Conservation (phyloP, 768 basidiomycete genomes). For the Leccinellum albellum region DNA sequence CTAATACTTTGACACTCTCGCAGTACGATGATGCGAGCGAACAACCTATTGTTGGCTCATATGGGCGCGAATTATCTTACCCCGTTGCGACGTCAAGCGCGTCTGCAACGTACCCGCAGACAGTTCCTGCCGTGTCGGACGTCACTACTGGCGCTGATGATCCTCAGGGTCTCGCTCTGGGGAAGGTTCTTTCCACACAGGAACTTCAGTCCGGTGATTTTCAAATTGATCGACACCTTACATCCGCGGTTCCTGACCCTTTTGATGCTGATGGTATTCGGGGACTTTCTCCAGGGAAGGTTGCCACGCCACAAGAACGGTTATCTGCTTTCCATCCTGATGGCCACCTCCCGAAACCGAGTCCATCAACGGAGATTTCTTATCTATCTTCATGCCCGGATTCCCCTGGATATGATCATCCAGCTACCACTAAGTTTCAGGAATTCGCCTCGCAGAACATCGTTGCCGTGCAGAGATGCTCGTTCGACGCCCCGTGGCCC, state of each 20-base stretch:
- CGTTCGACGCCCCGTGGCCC: background rate
- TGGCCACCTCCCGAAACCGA: background rate
- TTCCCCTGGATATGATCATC: background rate
- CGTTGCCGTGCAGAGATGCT: background rate
- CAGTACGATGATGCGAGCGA: constrained; percentile 12
- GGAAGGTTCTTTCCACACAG: background rate
- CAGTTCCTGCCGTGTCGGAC: background rate
- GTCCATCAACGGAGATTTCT: background rate
- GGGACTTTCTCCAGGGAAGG: background rate
- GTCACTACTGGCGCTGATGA: background rate
- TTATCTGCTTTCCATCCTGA: background rate
- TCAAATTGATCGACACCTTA: background rate
- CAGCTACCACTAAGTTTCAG: background rate
- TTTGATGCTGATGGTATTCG: background rate
- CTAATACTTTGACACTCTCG: constrained; percentile 24
- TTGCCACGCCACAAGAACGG: background rate
- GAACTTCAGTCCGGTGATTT: background rate
- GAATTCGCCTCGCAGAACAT: background rate
- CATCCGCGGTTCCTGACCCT: background rate
- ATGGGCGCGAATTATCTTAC: background rate
- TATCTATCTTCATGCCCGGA: background rate
- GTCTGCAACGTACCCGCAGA: background rate
- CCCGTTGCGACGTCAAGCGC: background rate
- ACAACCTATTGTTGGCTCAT: background rate
- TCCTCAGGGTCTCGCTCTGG: background rate